Evolutionary conservation across 2,329 filamentous ascomycete species (phyloP), one percentile per base, ranked within the genome.

Genomic region (Sphaerostilbella broomeana): DNA sequence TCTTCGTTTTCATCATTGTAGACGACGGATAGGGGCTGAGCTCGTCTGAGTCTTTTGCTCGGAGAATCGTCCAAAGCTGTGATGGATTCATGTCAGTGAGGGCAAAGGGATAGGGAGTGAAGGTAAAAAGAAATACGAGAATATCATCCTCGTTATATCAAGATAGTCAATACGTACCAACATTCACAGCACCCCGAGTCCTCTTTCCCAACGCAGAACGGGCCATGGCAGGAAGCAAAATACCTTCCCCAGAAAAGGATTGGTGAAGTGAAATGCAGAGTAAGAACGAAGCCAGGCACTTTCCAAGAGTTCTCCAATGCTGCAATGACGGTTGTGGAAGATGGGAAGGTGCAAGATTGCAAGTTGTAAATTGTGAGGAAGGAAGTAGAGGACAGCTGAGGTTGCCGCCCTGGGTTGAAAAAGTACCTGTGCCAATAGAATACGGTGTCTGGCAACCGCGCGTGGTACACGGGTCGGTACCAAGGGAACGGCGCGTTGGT

Each of bases 1-100:
- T 83, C 79, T 46, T 74, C 67, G 49, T 86, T 84, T 60, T 88
- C 83, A 50, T 84, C 76, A 49, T 81, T 79, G 52, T 75, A 69
- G 31, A 56, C 34, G n/a, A 53, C 47, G 55, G 59, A 47, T 53
- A 63, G 46, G 59, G 65, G 42, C 60, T 65, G 45, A 25, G 67
- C 64, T 46, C 71, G 65, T 24, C 38, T 36, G 35, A 65, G 60
- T 47, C 68, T 63, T 49, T 77, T 77, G 27, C 60, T 51, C 28
- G 70, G 65, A 22, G 56, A 56, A 36, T 58, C 55, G 37, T 46
- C 35, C 26, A 42, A 18, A 40, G 48, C 57, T 57, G 38, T 32
- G 35, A 38, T 48, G 42, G 25, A n/a, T 29, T 35, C 13, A 9
- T 10, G 36, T 42, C 12, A 43, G 13, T 39, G 29, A 20, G 25